Base-by-base conservation (phyloP, 495 filamentous ascomycete genomes). In the Oidiodendron maius region DNA sequence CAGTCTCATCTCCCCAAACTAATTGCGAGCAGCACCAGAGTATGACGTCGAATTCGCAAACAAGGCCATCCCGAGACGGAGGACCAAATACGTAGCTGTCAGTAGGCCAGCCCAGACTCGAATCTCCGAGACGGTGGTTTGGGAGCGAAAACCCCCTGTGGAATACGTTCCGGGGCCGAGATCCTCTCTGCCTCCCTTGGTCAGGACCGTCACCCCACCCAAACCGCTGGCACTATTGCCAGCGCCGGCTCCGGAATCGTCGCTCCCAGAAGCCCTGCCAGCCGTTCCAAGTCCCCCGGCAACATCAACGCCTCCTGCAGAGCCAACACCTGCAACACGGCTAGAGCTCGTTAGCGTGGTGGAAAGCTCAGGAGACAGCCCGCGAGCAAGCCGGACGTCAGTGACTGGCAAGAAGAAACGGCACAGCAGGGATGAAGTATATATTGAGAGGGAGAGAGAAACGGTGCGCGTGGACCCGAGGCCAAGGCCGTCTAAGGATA, bases 391-490 rank as follows among this genome's bases (percentile, higher is more conserved):
- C 53, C 42, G 42, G 16, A 22, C 32, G 36, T 23, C 12, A 20
- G 41, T 46, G 32, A 22, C n/a, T 10, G 17, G 4, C n/a, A 48
- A 48, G 62, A 36, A 49, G 50, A 38, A 56, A 8, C 23, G 24
- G 15, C 20, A 21, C n/a, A 35, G 57, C 3, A 62, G 67, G 8
- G 71, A 75, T 50, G 71, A 75, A 47, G 64, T 74, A 17, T 64
- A 71, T 55, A 71, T 75, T 45, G 72, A 75, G 56, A 64, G 74
- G 16, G 73, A 77, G 50, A 52, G 62, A 18, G 40, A 66, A 20
- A 63, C 61, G 65, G 21, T 67, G 56, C 1, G 57, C 58, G 13
- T 57, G 53, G 61, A 48, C 51, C 61, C 38, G 53, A 57, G 35
- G n/a, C 12, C 48, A 23, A 20, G 13, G 17, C 64, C 62, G 47